A percentile compares a stretch with the other conserved stretches of the same genome.
Evolutionary conservation across 192 early-diverging fungal species (phyloP).

Genomic region (Diversispora eburnea): DNA sequence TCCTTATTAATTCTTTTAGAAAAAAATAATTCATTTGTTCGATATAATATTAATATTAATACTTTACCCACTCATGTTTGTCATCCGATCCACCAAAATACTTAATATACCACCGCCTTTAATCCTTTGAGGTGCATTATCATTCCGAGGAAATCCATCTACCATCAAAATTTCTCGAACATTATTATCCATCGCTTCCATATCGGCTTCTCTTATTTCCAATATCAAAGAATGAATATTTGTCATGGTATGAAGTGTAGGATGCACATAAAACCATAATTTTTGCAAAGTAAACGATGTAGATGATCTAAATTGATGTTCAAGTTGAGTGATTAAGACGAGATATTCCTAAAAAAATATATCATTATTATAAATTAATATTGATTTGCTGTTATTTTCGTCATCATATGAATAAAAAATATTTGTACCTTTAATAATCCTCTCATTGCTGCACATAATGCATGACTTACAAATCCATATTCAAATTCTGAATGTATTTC

Average conservation of each 20-base stretch:
- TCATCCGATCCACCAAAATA: conserved; percentile 68
- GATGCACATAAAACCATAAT: conserved; percentile 86
- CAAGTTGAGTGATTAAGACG: conserved; percentile 81
- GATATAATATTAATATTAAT: neutral
- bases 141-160: conserved; percentile 31
- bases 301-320: conserved; percentile 72
- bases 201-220: conserved; percentile 38
- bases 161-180: conserved; percentile 40
- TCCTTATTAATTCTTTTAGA: neutral
- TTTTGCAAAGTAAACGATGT: conserved; percentile 85
- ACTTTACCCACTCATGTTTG: conserved; percentile 60
- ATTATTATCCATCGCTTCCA: conserved; percentile 33
- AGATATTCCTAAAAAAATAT: conserved; percentile 67
- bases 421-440: conserved; percentile 61
- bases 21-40: conserved; percentile 32
- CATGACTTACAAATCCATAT: conserved; percentile 86
- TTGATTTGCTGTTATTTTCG: neutral
- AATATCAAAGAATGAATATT: conserved; percentile 43
- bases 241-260: conserved; percentile 60
- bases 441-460: conserved; percentile 79
- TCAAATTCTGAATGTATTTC: conserved; percentile 67
- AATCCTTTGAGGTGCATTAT: conserved; percentile 49
- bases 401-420: neutral
- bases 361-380: neutral
- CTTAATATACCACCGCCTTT: conserved; percentile 80